Conservation (phyloP, 257 asterid species). For the Ajuga chamaepitys region DNA sequence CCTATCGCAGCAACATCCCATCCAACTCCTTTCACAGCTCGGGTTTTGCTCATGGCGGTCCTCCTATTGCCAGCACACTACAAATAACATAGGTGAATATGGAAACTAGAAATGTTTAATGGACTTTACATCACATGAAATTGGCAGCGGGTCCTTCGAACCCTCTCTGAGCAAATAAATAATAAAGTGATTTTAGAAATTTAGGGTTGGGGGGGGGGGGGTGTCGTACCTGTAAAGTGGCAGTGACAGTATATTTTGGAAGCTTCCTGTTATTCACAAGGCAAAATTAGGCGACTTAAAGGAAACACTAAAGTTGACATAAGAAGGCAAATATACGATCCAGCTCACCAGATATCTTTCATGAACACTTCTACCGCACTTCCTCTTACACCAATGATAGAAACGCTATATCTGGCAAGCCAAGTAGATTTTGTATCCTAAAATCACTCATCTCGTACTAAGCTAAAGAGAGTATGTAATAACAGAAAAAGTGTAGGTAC, state of each 20-base stretch:
- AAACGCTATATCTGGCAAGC: constrained; percentile 56
- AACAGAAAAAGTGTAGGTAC: constrained; percentile 25
- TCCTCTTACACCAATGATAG: constrained; percentile 47
- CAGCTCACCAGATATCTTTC: constrained; percentile 77
- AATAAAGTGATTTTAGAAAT: neutral
- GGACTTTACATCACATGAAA: neutral
- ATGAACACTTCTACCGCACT: constrained; percentile 51
- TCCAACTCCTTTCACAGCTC: constrained; percentile 88
- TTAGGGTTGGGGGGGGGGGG: neutral
- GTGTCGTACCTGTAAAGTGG: constrained; percentile 75
- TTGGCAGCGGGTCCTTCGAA: neutral
- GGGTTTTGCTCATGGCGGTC: constrained; percentile 89
- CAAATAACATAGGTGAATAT: constrained; percentile 5
- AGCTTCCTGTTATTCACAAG: constrained; percentile 52
- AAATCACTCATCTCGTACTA: neutral
- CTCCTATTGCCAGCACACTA: constrained; percentile 99
- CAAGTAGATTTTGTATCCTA: constrained; percentile 17
- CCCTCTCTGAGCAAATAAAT: neutral
- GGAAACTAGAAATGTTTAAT: neutral
- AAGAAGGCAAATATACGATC: neutral
- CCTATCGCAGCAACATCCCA: constrained; percentile 93
- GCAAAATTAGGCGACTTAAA: neutral
- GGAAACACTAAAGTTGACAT: neutral
- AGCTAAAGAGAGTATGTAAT: neutral
- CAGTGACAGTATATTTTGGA: constrained; percentile 67